Evolutionary conservation across 1,139 yeast genomes (phyloP).

Genomic region (Tardiomyces depauwii): DNA sequence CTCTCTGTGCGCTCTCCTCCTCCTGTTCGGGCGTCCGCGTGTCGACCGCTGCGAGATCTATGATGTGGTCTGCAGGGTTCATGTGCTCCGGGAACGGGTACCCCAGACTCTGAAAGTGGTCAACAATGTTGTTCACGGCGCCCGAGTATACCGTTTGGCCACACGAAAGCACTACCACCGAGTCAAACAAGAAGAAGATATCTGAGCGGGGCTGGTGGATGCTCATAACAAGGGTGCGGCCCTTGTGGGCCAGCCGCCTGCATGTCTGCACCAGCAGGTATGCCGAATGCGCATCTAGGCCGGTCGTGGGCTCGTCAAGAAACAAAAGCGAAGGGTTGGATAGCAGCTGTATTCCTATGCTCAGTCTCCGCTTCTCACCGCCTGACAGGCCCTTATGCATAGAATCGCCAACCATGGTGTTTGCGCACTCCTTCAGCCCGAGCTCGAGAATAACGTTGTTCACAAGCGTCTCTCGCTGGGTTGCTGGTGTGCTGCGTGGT

Average conservation of each 20-base stretch:
- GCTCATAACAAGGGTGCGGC: conserved; percentile 62
- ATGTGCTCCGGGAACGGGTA: conserved; percentile 34
- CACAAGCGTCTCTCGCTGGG: conserved; percentile 39
- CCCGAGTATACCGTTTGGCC: conserved; percentile 58
- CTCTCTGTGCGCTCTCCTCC: conserved; percentile 31
- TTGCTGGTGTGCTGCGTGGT: conserved; percentile 30
- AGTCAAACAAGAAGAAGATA: conserved; percentile 57
- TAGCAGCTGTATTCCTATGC: conserved; percentile 68
- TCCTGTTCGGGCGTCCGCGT: conserved; percentile 34
- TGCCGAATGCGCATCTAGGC: conserved; percentile 73
- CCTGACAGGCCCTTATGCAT: conserved; percentile 55
- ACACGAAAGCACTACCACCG: conserved; percentile 55
- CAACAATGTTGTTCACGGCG: conserved; percentile 31
- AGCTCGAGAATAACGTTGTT: conserved; percentile 47
- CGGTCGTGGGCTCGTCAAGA: conserved; percentile 85
- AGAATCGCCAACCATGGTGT: conserved; percentile 45
- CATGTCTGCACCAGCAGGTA: conserved; percentile 53
- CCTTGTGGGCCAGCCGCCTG: conserved; percentile 44
- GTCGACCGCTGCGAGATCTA: conserved; percentile 65
- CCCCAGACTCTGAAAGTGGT: conserved; percentile 44
- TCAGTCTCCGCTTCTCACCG: conserved; percentile 72
- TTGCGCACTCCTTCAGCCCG: conserved; percentile 50
- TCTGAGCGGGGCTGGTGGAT: conserved; percentile 84
- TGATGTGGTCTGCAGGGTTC: conserved; percentile 55
- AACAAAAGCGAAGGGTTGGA: conserved; percentile 68